These are phyloP conservation scores for Sarcodon sp. DNA, from an alignment of 768 basidiomycete genomes.

Conservation along the genomic window DNA sequence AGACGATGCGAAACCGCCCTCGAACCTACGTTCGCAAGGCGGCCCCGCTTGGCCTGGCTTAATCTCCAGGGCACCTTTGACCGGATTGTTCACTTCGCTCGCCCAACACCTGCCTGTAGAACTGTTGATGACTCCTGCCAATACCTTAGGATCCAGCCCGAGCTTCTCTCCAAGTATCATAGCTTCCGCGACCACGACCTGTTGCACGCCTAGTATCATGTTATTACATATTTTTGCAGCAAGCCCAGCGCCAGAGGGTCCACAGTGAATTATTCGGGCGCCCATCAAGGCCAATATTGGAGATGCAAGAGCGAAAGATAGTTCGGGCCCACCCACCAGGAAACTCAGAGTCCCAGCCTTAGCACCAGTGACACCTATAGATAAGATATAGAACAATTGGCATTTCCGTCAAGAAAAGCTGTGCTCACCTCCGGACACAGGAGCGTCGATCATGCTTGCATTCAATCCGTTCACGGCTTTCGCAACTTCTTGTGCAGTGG, in stretches of 20 bases:
- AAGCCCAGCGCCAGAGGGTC: slow-evolving; percentile 67
- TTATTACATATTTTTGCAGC: slow-evolving; percentile 92
- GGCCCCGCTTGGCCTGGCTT: slow-evolving; percentile 44
- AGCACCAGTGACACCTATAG: slow-evolving; percentile 70
- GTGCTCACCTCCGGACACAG: slow-evolving; percentile 78
- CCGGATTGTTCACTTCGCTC: slow-evolving; percentile 79
- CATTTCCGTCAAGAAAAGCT: neutral
- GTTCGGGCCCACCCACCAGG: slow-evolving; percentile 71
- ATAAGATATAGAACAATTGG: neutral
- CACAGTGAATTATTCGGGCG: slow-evolving; percentile 71
- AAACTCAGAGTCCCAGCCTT: slow-evolving; percentile 83
- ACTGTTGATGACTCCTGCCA: slow-evolving; percentile 78
- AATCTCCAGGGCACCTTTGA: slow-evolving; percentile 44
- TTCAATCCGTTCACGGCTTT: slow-evolving; percentile 35
- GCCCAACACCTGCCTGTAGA: slow-evolving; percentile 80
- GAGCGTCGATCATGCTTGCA: slow-evolving; percentile 81
- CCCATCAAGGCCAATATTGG: slow-evolving; percentile 69
- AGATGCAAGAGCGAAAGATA: slow-evolving; percentile 40
- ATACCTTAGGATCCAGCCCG: slow-evolving; percentile 64
- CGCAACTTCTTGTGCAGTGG: slow-evolving; percentile 56
- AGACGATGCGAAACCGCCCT: slow-evolving; percentile 75
- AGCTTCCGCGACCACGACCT: slow-evolving; percentile 78
- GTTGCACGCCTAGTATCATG: slow-evolving; percentile 36
- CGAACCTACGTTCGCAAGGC: slow-evolving; percentile 73
- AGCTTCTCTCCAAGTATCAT: slow-evolving; percentile 79